Evolutionary conservation across 1,139 yeast genomes (phyloP), one percentile per base, ranked within the genome.

Genomic region (Geotrichum aggregatum): DNA sequence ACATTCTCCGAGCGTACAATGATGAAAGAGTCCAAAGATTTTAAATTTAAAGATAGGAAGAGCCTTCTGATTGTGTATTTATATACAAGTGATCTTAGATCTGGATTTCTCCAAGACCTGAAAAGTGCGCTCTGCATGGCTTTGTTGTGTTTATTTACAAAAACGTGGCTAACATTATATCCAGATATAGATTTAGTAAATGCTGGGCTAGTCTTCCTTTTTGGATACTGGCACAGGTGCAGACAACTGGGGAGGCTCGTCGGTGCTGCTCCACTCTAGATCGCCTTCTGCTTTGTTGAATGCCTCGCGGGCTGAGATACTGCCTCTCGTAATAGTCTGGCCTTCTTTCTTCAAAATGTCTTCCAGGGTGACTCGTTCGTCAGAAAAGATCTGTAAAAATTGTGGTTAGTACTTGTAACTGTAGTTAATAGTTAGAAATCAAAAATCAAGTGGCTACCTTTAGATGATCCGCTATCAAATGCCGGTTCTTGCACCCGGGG

Each of bases 391-490:
- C 69, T 72, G n/a, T n/a, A n/a, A n/a, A n/a, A n/a, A n/a, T n/a
- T n/a, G n/a, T n/a, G n/a, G n/a, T n/a, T n/a, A n/a, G n/a, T n/a
- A n/a, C n/a, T n/a, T n/a, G n/a, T n/a, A n/a, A n/a, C n/a, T n/a
- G n/a, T n/a, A 28, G 36, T 45, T 7, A 16, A 13, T n/a, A 31
- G 14, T 28, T 11, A n/a, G n/a, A 33, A 49, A 47, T 28, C 10
- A 45, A 47, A 34, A 45, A 4, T 21, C 11, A 35, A 11, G 13
- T 24, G 3, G n/a, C 3, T 59, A 71, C 73, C 61, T 79, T 87
- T 61, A 92, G 74, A 68, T 91, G 95, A 66, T 92, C 98, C 0
- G 98, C 96, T 50, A 92, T 91, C 63, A 92, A 73, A 65, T 92
- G 98, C 58, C 97, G 79, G 64, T 79, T 82, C 60, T 85, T 79